Conservation (phyloP, 1,284 basidiomycete genomes). For the Phaffia rhodozyma region DNA sequence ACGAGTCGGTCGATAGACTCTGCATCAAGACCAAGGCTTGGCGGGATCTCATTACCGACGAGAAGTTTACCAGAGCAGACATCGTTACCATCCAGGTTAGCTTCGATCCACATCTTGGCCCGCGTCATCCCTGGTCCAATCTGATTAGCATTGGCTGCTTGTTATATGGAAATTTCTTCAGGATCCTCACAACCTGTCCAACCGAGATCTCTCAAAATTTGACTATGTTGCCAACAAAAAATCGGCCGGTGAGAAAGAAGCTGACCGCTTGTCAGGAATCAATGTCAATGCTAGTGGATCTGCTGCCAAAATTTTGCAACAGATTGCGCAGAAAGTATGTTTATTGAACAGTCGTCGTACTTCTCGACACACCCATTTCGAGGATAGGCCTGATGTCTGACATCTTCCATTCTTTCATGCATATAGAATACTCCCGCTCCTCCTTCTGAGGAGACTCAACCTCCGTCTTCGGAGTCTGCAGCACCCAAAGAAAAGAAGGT, state of each 20-base stretch:
- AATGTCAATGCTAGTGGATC: constrained; percentile 38
- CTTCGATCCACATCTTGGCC: background rate
- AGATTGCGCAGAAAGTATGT: constrained; percentile 36
- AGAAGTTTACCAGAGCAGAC: constrained; percentile 76
- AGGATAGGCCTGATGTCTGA: background rate
- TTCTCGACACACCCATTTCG: background rate
- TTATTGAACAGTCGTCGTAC: background rate
- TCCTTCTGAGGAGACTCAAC: constrained; percentile 17
- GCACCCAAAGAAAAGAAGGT: constrained; percentile 26
- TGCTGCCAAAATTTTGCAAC: constrained; percentile 35
- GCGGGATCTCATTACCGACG: constrained; percentile 72
- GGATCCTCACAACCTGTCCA: constrained; percentile 35
- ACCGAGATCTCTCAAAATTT: constrained; percentile 34
- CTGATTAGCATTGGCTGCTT: background rate
- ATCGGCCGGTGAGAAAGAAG: constrained; percentile 28
- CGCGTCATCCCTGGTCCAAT: background rate
- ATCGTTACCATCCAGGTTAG: constrained; percentile 77
- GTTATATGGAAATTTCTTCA: background rate
- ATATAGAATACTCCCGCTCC: constrained; percentile 24
- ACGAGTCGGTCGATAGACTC: constrained; percentile 50
- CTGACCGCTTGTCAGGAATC: constrained; percentile 35
- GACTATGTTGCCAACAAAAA: constrained; percentile 37
- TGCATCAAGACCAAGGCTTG: constrained; percentile 62
- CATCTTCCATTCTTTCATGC: constrained; percentile 20
- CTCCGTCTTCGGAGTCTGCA: background rate